These are phyloP conservation scores for Pleurotus tuoliensis DNA, from an alignment of 768 basidiomycete genomes.

Conservation along the genomic window DNA sequence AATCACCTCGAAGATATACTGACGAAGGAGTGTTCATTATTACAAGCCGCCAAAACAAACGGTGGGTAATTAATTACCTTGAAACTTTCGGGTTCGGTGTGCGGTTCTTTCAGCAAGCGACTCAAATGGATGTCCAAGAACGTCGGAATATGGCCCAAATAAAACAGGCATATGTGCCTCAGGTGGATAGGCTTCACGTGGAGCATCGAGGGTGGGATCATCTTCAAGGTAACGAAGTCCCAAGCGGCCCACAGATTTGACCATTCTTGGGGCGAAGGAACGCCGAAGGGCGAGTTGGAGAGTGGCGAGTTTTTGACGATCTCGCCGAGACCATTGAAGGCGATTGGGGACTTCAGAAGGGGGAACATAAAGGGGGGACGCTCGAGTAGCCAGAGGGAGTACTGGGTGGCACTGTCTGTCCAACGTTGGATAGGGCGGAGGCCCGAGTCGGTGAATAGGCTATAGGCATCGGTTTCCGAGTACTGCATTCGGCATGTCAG, in stretches of 20 bases:
- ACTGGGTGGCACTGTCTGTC: conserved; percentile 67
- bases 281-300: conserved; percentile 48
- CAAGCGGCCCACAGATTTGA: conserved; percentile 79
- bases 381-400: conserved; percentile 90
- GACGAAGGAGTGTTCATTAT: conserved; percentile 2
- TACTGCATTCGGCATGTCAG: conserved; percentile 46
- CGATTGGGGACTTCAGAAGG: conserved; percentile 39
- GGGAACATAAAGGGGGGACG: conserved; percentile 80
- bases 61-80: conserved; percentile 38
- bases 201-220: conserved; percentile 87
- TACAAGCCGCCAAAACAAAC: conserved; percentile 1
- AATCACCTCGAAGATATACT: conserved; percentile 75
- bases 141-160: conserved; percentile 89
- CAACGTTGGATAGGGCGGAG: conserved; percentile 86
- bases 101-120: conserved; percentile 64
- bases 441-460: conserved; percentile 68
- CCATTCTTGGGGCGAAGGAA: conserved; percentile 82
- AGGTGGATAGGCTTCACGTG: conserved; percentile 90
- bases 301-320: conserved; percentile 17
- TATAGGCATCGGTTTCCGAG: conserved; percentile 64
- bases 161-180: conserved; percentile 92
- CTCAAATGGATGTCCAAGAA: conserved; percentile 92
- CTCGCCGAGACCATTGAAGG: conserved; percentile 16
- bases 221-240: conserved; percentile 79
- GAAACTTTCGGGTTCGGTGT: conserved; percentile 82